A percentile compares a stretch with the other conserved stretches of the same genome.
These are phyloP conservation scores for Viola odorata DNA, from an alignment of 345 rosid genomes.

Conservation along the genomic window DNA sequence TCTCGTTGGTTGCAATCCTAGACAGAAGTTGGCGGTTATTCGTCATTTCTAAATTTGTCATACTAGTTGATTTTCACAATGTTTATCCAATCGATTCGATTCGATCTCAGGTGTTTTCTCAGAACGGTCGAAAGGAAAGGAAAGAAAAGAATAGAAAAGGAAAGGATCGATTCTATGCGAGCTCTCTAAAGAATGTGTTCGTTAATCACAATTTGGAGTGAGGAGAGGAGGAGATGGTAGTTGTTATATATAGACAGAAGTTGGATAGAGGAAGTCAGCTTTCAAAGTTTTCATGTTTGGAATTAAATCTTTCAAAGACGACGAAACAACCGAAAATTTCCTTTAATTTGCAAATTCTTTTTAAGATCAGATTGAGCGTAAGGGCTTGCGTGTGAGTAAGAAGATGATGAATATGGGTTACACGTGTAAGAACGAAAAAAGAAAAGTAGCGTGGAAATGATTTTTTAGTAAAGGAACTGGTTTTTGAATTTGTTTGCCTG, in stretches of 20 bases:
- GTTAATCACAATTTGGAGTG: too few relatives aligned
- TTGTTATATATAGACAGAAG: too few relatives aligned
- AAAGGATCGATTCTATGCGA: too few relatives aligned
- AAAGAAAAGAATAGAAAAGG: too few relatives aligned
- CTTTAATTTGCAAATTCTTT: background rate
- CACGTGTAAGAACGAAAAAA: constrained; percentile 4
- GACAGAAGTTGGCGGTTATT: constrained; percentile 34
- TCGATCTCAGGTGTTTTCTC: too few relatives aligned
- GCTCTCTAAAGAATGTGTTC: too few relatives aligned
- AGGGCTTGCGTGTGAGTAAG: constrained; percentile 12
- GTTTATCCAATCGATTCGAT: too few relatives aligned
- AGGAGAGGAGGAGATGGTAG: too few relatives aligned
- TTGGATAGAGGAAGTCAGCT: too few relatives aligned
- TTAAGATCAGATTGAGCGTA: constrained; percentile 6
- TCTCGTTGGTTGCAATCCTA: constrained; percentile 44
- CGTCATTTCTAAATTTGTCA: constrained; percentile 6
- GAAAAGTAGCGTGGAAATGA: background rate
- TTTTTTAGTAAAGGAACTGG: background rate
- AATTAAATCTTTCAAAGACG: too few relatives aligned
- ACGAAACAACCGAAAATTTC: background rate
- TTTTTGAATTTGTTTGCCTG: background rate
- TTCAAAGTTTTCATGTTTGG: too few relatives aligned
- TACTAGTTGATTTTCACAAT: background rate
- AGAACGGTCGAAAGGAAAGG: too few relatives aligned
- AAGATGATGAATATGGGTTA: background rate